Percentiles rank a stretch among this genome's conserved stretches.
Evolutionary conservation across 164 flowering plant species (phyloP).

Genomic region (Dillenia turbinata): DNA sequence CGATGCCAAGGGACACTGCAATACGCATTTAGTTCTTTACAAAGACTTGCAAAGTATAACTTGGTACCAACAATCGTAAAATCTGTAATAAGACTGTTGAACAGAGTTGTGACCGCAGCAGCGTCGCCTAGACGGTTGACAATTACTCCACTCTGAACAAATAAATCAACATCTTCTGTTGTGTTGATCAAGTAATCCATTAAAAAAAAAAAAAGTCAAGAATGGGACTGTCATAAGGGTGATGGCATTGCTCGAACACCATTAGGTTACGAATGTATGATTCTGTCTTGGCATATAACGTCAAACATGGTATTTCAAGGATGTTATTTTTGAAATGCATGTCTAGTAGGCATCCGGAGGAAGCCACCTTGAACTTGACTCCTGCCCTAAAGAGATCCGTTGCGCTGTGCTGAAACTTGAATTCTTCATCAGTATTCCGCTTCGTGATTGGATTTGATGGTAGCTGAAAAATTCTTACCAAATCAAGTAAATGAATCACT

Average conservation of each 20-base stretch:
- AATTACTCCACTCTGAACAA: constrained; percentile 7
- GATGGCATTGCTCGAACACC: constrained; percentile 15
- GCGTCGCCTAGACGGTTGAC: neutral
- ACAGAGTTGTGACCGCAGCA: neutral
- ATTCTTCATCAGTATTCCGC: too few species aligned
- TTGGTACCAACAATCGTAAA: neutral
- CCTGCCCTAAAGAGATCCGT: constrained; percentile 15
- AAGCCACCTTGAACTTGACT: constrained; percentile 10
- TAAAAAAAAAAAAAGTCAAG: constrained; percentile 4
- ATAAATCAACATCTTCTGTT: constrained; percentile 13
- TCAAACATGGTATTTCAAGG: constrained; percentile 15
- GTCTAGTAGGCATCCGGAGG: constrained; percentile 7
- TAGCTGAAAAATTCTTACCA: constrained; percentile 1
- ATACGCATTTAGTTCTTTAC: constrained; percentile 6
- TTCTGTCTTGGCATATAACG: neutral
- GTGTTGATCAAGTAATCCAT: constrained; percentile 14
- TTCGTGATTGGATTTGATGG: too few species aligned
- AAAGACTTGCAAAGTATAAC: constrained; percentile 3
- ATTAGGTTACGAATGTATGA: constrained; percentile 7
- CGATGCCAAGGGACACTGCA: constrained; percentile 14
- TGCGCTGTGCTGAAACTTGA: neutral
- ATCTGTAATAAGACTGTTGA: constrained; percentile 7
- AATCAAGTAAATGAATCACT: constrained; percentile 12
- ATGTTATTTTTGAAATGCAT: constrained; percentile 8
- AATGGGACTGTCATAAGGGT: neutral